These are phyloP conservation scores for Oryza meyeriana DNA, from an alignment of 176 grass and related monocot species.

Conservation along the genomic window DNA sequence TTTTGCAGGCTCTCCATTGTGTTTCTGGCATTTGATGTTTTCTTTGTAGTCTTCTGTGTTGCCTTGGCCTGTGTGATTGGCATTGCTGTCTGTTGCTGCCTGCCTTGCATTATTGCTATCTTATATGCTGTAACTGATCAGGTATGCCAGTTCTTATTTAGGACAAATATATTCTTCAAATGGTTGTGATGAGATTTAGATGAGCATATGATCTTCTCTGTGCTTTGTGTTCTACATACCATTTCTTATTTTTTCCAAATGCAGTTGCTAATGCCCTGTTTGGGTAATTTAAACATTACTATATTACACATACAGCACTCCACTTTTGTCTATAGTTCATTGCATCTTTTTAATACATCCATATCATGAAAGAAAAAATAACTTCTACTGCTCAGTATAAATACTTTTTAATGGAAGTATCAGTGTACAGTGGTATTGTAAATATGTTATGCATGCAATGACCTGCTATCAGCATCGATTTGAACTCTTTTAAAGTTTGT, in stretches of 20 bases:
- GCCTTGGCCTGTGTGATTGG: conserved; percentile 91
- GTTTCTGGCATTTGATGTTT: conserved; percentile 97
- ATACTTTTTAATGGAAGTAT: neutral
- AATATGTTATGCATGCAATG: neutral
- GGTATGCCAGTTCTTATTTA: conserved; percentile 44
- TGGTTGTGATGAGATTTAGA: neutral
- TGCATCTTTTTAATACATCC: neutral
- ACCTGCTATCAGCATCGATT: neutral
- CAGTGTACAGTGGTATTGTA: neutral
- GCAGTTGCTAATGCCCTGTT: neutral
- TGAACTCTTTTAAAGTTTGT: neutral
- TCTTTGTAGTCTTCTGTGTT: conserved; percentile 98
- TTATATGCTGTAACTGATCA: conserved; percentile 96
- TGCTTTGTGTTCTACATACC: neutral
- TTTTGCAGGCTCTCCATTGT: conserved; percentile 86
- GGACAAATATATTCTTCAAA: neutral
- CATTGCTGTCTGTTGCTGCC: conserved; percentile 94
- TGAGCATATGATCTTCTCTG: neutral
- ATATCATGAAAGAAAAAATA: neutral
- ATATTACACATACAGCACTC: neutral
- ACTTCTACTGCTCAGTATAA: neutral
- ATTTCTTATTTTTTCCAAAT: neutral
- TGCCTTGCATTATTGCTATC: conserved; percentile 98
- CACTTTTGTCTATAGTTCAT: neutral
- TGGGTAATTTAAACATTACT: neutral